A percentile compares a stretch with the other conserved stretches of the same genome.
Evolutionary conservation across 352 stramenopile genomes (phyloP).

Genomic region (Thalassiosira livingstoniorum): DNA sequence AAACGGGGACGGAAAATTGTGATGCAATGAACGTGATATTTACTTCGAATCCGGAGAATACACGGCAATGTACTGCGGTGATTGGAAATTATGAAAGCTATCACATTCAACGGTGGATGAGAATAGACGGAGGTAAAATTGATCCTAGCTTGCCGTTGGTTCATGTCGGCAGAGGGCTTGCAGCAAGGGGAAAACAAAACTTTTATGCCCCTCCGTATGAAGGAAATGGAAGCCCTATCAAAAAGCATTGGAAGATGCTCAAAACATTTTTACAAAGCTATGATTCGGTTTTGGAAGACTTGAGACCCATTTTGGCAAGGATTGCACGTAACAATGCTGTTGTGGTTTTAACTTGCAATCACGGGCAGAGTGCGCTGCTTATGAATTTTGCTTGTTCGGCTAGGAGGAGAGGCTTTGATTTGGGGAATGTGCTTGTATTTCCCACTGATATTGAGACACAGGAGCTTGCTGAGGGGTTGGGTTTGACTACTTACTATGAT

Average conservation of each 20-base stretch:
- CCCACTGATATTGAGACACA: conserved; percentile 74
- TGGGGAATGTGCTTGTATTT: conserved; percentile 83
- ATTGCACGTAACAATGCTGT: conserved; percentile 70
- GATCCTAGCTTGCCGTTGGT: conserved; percentile 47
- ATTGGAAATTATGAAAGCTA: conserved; percentile 80
- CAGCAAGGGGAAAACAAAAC: conserved; percentile 33
- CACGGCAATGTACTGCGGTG: conserved; percentile 69
- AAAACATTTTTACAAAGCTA: conserved; percentile 65
- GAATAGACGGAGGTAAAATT: conserved; percentile 37
- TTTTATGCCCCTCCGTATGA: conserved; percentile 57
- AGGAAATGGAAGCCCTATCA: conserved; percentile 44
- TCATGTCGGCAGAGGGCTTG: conserved; percentile 61
- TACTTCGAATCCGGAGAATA: conserved; percentile 52
- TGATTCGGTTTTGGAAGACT: conserved; percentile 58
- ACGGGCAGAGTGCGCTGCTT: conserved; percentile 76
- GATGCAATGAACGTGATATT: conserved; percentile 74
- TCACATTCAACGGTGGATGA: conserved; percentile 83
- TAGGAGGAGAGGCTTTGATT: conserved; percentile 61
- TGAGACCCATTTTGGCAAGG: conserved; percentile 68
- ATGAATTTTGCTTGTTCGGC: conserved; percentile 83
- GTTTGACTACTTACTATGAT: conserved; percentile 75
- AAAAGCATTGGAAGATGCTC: conserved; percentile 60
- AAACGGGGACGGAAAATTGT: conserved; percentile 73
- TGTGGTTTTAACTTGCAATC: conserved; percentile 80
- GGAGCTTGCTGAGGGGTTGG: conserved; percentile 71